Conservation (phyloP, 164 flowering plant genomes). For the Euptelea pleiosperma region DNA sequence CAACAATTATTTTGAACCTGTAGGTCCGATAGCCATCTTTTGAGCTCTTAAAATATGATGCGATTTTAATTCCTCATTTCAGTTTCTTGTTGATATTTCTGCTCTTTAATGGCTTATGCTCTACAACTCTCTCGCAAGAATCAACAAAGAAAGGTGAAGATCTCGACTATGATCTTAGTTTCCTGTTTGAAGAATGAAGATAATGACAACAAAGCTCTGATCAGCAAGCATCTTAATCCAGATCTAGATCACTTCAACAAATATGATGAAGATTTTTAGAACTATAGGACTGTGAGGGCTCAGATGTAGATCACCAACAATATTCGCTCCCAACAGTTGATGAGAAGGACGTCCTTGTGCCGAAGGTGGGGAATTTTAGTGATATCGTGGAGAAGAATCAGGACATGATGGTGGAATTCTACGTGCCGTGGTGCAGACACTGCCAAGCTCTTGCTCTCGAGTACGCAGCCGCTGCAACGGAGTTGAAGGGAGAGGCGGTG, state of each 20-base stretch:
- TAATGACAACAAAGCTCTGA: conserved; percentile 11
- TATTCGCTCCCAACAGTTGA: conserved; percentile 40
- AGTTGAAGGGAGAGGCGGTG: conserved; percentile 53
- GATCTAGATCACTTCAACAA: conserved; percentile 18
- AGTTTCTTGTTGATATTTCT: too few relatives aligned
- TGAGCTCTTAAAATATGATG: too few relatives aligned
- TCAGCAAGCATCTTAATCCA: conserved; percentile 1
- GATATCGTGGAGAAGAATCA: conserved; percentile 49
- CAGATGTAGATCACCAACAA: conserved; percentile 22
- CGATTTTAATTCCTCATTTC: too few relatives aligned
- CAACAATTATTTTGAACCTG: too few relatives aligned
- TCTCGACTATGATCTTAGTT: conserved; percentile 61
- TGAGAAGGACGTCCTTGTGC: conserved; percentile 75
- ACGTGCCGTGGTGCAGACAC: conserved; percentile 94
- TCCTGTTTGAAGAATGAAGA: conserved; percentile 62
- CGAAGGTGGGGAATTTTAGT: too few relatives aligned
- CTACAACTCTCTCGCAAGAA: conserved; percentile 26
- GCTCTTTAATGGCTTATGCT: conserved; percentile 29
- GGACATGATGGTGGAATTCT: conserved; percentile 84
- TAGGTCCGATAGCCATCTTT: too few relatives aligned
- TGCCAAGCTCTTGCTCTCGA: conserved; percentile 81
- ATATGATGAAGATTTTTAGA: conserved; percentile 25
- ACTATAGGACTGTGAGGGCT: conserved; percentile 34
- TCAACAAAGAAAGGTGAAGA: conserved; percentile 30
- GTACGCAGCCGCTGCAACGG: conserved; percentile 84